Base-by-base conservation (phyloP, 2,329 filamentous ascomycete species). In the Mycosphaerella sp. region DNA sequence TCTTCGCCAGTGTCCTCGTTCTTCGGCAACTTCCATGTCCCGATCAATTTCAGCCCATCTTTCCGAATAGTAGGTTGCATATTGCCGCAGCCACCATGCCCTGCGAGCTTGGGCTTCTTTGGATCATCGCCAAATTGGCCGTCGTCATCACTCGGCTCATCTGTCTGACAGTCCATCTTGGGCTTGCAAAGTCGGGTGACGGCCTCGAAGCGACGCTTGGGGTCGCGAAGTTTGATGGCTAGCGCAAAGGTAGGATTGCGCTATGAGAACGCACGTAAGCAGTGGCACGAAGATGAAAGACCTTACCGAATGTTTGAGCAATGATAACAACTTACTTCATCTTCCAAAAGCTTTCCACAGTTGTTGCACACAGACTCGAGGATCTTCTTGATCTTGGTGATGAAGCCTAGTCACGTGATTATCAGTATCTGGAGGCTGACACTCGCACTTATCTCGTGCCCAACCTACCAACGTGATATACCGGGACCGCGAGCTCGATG, bases 331-430 rank as follows among this genome's bases (percentile, higher is more conserved):
- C 91, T 89, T 85, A 97, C 91, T 85, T 89, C 87, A 81, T 97
- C 90, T 74, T 89, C 86, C 78, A 95, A 82, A 68, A 97, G 88
- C 78, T 93, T 95, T 75, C 90, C 91, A 79, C 94, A 98, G 73
- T 94, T 96, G 76, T 95, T 90, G 80, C 94, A 98, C 71, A 98
- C 90, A 63, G 90, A 93, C 79, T 98, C 94, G 71, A 98, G 78
- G 64, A 99, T 82, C 79, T 97, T 98, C 79, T 99, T 98, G 74
- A 95, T 90, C 77, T 97, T 97, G 71, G 88, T 94, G 75, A 99
- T 86, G 73, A 96, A 99, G 66, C 93, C 93, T 76, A 78, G 75
- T 60, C 55, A 62, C 55, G 59, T 61, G 53, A 60, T 39, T 9
- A 25, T 56, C 25, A 53, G 53, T 41, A 36, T 21, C 30, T 43